Evolutionary conservation across 371 early-diverging fungal species (phyloP).

Genomic region (Encephalitozoon cuniculi): DNA sequence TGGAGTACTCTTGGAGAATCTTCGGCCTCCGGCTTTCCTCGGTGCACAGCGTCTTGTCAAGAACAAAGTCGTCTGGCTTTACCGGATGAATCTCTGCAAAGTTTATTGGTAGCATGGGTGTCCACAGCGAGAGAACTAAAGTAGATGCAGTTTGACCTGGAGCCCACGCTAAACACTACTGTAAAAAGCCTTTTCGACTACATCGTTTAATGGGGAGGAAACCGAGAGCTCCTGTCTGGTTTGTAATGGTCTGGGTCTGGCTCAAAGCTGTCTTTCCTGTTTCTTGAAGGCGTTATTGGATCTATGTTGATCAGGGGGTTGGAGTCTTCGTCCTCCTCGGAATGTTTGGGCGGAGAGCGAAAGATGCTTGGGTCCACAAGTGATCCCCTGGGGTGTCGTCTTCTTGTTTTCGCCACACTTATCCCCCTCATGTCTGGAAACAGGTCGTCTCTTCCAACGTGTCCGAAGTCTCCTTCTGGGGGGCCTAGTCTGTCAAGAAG

Average conservation of each 20-base stretch:
- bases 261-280: conserved; percentile 15
- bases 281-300: conserved; percentile 17
- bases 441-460: not conserved
- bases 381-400: not conserved
- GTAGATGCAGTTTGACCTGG: not conserved
- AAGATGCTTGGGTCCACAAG: not conserved
- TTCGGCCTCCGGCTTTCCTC: not conserved
- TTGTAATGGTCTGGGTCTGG: conserved; percentile 29
- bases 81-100: not conserved
- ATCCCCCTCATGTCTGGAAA: not conserved
- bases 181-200: not conserved
- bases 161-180: not conserved
- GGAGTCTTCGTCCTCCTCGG: not conserved
- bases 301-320: conserved; percentile 18
- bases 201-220: not conserved
- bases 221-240: not conserved
- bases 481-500: not conserved
- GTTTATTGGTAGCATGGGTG: not conserved
- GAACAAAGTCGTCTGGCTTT: conserved; percentile 16
- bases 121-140: not conserved
- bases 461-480: not conserved
- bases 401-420: not conserved
- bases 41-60: not conserved
- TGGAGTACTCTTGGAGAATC: conserved; percentile 2
- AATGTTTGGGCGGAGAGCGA: not conserved